These are phyloP conservation scores for Gynostemma pentaphyllum DNA, from an alignment of 306 rosid species.

Conservation along the genomic window DNA sequence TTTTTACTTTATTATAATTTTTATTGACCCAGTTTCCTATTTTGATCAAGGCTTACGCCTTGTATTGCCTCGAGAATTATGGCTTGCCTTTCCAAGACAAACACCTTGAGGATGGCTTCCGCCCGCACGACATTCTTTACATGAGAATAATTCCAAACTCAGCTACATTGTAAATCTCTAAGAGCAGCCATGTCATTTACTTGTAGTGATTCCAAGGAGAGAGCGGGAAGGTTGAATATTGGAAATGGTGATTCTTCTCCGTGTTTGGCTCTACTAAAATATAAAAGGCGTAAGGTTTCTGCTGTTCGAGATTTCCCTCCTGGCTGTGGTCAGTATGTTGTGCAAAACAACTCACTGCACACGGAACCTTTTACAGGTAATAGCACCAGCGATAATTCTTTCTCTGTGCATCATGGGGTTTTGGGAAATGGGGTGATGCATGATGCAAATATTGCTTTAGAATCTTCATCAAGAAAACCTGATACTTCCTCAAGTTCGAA, in stretches of 20 bases:
- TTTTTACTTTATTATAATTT: not conserved
- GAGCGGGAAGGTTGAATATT: slow-evolving; percentile 18
- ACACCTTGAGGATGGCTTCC: not conserved
- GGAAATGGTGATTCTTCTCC: slow-evolving; percentile 31
- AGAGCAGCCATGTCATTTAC: slow-evolving; percentile 19
- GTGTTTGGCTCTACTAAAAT: slow-evolving; percentile 10
- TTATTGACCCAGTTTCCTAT: slow-evolving; percentile 3
- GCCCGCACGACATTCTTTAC: not conserved
- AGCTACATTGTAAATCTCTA: slow-evolving; percentile 18
- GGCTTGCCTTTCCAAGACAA: not conserved
- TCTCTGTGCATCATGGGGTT: slow-evolving; percentile 15
- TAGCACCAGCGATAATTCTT: slow-evolving; percentile 7
- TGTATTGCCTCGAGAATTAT: not conserved
- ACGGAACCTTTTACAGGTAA: not conserved
- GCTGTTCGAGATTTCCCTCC: slow-evolving; percentile 72
- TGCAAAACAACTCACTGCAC: slow-evolving; percentile 7
- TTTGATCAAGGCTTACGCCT: not conserved
- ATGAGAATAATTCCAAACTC: slow-evolving; percentile 4
- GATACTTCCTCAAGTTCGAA: slow-evolving; percentile 7
- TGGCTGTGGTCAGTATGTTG: slow-evolving; percentile 51
- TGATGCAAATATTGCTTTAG: slow-evolving; percentile 5
- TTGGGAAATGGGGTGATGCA: not conserved
- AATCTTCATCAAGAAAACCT: slow-evolving; percentile 7
- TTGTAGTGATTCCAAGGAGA: slow-evolving; percentile 28
- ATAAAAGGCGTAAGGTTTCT: slow-evolving; percentile 38